Conservation (phyloP, 495 filamentous ascomycete genomes). For the Bryoglossum gracile region DNA sequence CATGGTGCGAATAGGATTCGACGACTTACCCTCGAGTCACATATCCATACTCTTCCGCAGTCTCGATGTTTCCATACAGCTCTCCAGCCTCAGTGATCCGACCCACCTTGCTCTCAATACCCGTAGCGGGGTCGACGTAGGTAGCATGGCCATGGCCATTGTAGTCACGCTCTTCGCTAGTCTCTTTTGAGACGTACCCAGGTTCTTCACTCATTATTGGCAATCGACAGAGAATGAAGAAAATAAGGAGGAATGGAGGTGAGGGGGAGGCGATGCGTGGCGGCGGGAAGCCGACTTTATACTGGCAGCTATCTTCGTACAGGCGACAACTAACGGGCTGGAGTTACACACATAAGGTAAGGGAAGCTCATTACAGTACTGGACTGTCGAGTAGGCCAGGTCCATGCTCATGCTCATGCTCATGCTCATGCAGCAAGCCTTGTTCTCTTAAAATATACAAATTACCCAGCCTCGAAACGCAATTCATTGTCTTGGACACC, state of each 20-base stretch:
- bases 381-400: background rate
- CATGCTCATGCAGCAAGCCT: background rate
- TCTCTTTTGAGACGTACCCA: constrained; percentile 5
- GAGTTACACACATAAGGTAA: constrained; percentile 12
- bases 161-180: constrained; percentile 7
- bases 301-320: no score
- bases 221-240: constrained; percentile 3
- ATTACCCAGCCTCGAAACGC: no score
- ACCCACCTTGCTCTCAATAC: constrained; percentile 16
- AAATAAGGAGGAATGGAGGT: background rate
- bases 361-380: background rate
- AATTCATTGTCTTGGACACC: background rate
- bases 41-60: constrained; percentile 25
- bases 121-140: constrained; percentile 17
- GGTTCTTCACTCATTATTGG: no score
- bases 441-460: background rate
- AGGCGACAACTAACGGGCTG: background rate
- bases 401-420: background rate
- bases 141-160: constrained; percentile 12
- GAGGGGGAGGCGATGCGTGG: background rate
- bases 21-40: constrained; percentile 24
- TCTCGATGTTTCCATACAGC: constrained; percentile 22
- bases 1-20: background rate
- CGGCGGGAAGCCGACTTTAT: background rate
- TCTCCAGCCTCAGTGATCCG: constrained; percentile 20